Conservation (phyloP, 148 eudicot species). For the Dysphania ambrosioides region DNA sequence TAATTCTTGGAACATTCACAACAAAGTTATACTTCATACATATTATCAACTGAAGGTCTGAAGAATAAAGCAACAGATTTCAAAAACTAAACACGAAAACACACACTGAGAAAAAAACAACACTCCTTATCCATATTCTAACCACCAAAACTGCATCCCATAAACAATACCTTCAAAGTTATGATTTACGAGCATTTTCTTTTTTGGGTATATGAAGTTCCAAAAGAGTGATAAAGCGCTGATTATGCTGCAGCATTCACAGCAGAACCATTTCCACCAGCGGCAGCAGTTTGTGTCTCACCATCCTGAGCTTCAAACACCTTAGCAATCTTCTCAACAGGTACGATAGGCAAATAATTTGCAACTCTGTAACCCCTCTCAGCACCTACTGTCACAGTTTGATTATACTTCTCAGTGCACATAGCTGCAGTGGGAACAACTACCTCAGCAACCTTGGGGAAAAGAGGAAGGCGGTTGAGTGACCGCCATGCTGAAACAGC, state of each 20-base stretch:
- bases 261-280: constrained; percentile 13
- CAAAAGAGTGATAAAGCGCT: neutral
- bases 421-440: constrained; percentile 72
- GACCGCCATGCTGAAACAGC: constrained; percentile 72
- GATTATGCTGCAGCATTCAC: constrained; percentile 21
- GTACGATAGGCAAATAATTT: constrained; percentile 74
- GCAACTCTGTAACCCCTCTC: constrained; percentile 82
- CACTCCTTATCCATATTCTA: neutral
- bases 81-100: constrained; percentile 5
- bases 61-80: neutral
- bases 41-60: neutral
- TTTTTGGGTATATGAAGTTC: no score
- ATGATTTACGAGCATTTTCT: constrained; percentile 1
- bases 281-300: constrained; percentile 17
- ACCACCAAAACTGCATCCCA: constrained; percentile 26
- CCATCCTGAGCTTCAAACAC: constrained; percentile 37
- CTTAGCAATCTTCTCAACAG: constrained; percentile 76
- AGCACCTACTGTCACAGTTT: constrained; percentile 54
- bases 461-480: constrained; percentile 72
- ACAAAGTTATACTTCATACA: constrained; percentile 14
- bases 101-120: neutral
- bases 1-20: neutral
- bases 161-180: constrained; percentile 6
- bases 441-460: constrained; percentile 73
- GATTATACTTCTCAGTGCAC: constrained; percentile 77